Conservation (phyloP, 805 yeast species). For the Suhomyces sp. region DNA sequence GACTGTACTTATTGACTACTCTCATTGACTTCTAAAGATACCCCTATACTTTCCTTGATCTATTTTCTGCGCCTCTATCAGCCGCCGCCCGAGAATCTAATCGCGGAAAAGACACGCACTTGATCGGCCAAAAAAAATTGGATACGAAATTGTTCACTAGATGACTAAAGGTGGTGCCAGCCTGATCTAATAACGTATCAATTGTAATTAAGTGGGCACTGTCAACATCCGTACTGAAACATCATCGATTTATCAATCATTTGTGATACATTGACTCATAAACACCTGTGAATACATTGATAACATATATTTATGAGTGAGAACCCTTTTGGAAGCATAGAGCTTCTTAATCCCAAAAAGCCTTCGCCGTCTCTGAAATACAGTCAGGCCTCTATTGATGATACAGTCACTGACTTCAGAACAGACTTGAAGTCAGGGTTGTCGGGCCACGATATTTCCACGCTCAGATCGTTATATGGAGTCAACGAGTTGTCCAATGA, state of each 20-base stretch:
- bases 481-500: conserved; percentile 72
- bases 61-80: not conserved
- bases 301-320: conserved; percentile 26
- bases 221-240: too few relatives aligned
- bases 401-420: conserved; percentile 57
- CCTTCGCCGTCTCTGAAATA: conserved; percentile 61
- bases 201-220: too few relatives aligned
- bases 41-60: too few relatives aligned
- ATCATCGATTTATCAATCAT: too few relatives aligned
- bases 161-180: not conserved
- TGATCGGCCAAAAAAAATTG: not conserved
- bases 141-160: not conserved
- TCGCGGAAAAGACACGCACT: not conserved
- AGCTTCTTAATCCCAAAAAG: conserved; percentile 16
- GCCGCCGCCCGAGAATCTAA: not conserved
- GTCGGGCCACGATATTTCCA: conserved; percentile 62
- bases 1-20: too few relatives aligned
- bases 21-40: not conserved
- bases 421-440: conserved; percentile 65
- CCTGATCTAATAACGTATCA: not conserved
- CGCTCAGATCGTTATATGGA: conserved; percentile 75
- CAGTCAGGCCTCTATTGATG: conserved; percentile 61
- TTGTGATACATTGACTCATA: too few relatives aligned
- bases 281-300: too few relatives aligned
- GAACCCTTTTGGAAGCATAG: conserved; percentile 34